Conservation (phyloP, 2,329 filamentous ascomycete species). For the Mycosphaerella arachidis region DNA sequence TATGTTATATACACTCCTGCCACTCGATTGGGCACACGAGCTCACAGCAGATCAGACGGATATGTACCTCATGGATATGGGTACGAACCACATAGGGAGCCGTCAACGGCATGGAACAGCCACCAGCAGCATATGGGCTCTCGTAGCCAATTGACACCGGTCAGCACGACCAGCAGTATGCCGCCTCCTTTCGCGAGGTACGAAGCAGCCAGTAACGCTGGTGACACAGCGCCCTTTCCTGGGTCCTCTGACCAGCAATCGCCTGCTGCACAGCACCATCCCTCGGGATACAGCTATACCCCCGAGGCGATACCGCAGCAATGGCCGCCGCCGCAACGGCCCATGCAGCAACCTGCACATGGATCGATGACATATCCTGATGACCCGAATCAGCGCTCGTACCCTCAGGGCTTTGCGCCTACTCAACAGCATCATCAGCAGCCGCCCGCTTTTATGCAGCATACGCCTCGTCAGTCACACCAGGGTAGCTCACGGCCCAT, state of each 20-base stretch:
- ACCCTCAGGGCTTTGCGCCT: neutral
- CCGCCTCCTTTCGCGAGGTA: constrained; percentile 1
- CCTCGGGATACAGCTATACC: neutral
- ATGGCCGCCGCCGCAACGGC: constrained; percentile 3
- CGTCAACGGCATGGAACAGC: neutral
- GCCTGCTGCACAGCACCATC: neutral
- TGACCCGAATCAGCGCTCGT: neutral
- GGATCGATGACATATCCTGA: constrained; percentile 6
- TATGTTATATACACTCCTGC: neutral
- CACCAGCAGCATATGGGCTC: neutral
- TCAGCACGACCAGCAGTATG: neutral
- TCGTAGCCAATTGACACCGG: neutral
- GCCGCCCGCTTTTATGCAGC: neutral
- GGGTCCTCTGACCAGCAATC: neutral
- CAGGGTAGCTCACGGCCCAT: neutral
- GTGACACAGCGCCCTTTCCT: constrained; percentile 9
- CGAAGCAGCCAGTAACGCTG: neutral
- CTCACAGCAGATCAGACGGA: neutral
- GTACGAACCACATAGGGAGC: neutral
- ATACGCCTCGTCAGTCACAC: neutral
- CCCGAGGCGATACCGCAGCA: constrained; percentile 1
- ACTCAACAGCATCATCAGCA: neutral
- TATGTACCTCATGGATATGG: neutral
- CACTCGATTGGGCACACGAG: neutral
- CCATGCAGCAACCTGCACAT: constrained; percentile 1